These are phyloP conservation scores for Ustilago bromivora DNA, from an alignment of 1,284 basidiomycete genomes.

Conservation along the genomic window DNA sequence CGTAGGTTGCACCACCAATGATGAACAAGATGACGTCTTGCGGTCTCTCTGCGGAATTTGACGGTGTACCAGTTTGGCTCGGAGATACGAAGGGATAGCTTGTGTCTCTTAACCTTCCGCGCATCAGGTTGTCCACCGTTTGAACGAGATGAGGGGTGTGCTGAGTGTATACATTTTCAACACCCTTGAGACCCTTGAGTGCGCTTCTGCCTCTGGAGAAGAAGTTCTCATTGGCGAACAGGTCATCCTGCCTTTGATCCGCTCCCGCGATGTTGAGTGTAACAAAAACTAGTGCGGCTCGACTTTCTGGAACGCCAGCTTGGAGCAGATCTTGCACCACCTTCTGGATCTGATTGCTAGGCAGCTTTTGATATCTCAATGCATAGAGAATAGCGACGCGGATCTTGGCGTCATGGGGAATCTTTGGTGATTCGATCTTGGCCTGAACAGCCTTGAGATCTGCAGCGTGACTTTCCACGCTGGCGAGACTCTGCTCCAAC, in stretches of 20 bases:
- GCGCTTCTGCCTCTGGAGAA: slow-evolving; percentile 94
- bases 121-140: slow-evolving; percentile 89
- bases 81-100: slow-evolving; percentile 79
- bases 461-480: slow-evolving; percentile 82
- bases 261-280: slow-evolving; percentile 92
- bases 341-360: slow-evolving; percentile 83
- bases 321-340: slow-evolving; percentile 85
- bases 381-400: slow-evolving; percentile 94
- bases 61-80: slow-evolving; percentile 4
- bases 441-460: slow-evolving; percentile 76
- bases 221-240: slow-evolving; percentile 95
- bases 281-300: slow-evolving; percentile 92
- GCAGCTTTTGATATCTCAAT: slow-evolving; percentile 92
- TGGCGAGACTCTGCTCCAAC: slow-evolving; percentile 94
- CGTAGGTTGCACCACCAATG: slow-evolving; percentile 68
- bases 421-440: slow-evolving; percentile 73
- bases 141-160: slow-evolving; percentile 93
- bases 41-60: slow-evolving; percentile 36
- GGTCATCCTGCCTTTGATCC: slow-evolving; percentile 95
- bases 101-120: slow-evolving; percentile 84
- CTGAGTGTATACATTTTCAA: slow-evolving; percentile 99
- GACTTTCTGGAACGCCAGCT: slow-evolving; percentile 84
- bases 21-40: slow-evolving; percentile 69
- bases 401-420: slow-evolving; percentile 85
- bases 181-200: slow-evolving; percentile 95